phyloP scores from a whole-genome alignment of 768 basidiomycete genomes.

The Roridomyces roridus region DNA sequence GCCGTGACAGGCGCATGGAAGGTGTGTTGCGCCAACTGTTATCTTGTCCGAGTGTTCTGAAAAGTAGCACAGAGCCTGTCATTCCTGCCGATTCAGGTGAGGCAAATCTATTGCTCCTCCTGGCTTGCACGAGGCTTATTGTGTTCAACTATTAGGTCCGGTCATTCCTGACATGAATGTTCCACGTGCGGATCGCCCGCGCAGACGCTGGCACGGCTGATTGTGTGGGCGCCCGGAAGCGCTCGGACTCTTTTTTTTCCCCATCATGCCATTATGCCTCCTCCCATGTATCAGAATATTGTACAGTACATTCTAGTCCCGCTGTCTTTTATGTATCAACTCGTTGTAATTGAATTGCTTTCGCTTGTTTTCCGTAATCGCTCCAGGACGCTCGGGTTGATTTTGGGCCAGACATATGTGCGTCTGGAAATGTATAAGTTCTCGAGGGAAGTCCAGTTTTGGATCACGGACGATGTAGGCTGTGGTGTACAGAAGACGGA shows the following conservation, averaged over 20 bases:
- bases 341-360: constrained; percentile 4
- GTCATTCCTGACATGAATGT: constrained; percentile 20
- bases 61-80: constrained; percentile 24
- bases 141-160: constrained; percentile 6
- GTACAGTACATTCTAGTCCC: constrained; percentile 4
- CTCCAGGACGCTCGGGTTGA: constrained; percentile 40
- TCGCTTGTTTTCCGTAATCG: constrained; percentile 26
- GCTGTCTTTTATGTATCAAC: constrained; percentile 1
- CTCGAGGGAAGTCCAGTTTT: background rate
- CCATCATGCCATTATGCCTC: background rate
- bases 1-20: constrained; percentile 14
- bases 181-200: constrained; percentile 8
- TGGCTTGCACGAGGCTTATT: constrained; percentile 12
- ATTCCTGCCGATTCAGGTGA: constrained; percentile 24
- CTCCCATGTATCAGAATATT: constrained; percentile 6
- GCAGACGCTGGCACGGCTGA: constrained; percentile 19
- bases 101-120: constrained; percentile 2
- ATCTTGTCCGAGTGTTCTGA: constrained; percentile 3
- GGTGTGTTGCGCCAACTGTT: constrained; percentile 20
- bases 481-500: constrained; percentile 29
- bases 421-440: constrained; percentile 18
- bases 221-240: background rate
- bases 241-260: too few relatives aligned
- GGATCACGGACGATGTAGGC: constrained; percentile 8
- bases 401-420: constrained; percentile 42